Evolutionary conservation across 1,139 yeast species (phyloP).

Genomic region (Suhomyces coccinellae): DNA sequence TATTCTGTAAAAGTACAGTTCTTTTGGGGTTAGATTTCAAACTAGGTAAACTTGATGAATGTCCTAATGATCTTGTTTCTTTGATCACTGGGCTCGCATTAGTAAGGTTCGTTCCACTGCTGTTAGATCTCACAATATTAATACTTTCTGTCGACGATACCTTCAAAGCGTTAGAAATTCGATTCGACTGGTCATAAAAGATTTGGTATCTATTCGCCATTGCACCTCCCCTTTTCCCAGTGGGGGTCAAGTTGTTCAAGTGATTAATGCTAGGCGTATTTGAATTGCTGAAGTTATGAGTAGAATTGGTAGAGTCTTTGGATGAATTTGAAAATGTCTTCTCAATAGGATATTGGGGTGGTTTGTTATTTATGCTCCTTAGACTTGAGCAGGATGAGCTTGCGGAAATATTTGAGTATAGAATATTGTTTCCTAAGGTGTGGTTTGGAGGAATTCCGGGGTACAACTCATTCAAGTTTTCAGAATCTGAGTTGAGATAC

Average conservation of each 20-base stretch:
- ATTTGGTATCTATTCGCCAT: conserved; percentile 52
- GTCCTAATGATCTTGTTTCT: conserved; percentile 31
- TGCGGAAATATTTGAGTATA: conserved; percentile 35
- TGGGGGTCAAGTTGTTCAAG: conserved; percentile 25
- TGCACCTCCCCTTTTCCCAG: conserved; percentile 42
- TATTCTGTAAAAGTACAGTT: conserved; percentile 10
- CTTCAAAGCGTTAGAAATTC: conserved; percentile 48
- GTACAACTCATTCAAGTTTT: conserved; percentile 16
- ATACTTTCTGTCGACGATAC: conserved; percentile 46
- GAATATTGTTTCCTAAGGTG: conserved; percentile 18
- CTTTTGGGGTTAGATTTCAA: conserved; percentile 26
- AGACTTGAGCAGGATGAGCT: conserved; percentile 40
- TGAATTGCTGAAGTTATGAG: conserved; percentile 10
- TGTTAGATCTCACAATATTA: conserved; percentile 30
- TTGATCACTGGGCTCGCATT: conserved; percentile 10
- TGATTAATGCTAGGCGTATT: conserved; percentile 9
- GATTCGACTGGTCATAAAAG: conserved; percentile 49
- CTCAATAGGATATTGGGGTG: conserved; percentile 27
- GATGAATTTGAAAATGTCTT: conserved; percentile 39
- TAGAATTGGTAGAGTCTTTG: conserved; percentile 25
- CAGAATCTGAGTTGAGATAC: conserved; percentile 7
- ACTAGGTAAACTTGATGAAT: conserved; percentile 44
- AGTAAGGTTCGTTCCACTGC: conserved; percentile 16
- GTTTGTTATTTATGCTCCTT: conserved; percentile 18
- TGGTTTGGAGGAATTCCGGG: conserved; percentile 25